A percentile compares a stretch with the other conserved stretches of the same genome.
Evolutionary conservation across 2,329 filamentous ascomycete species (phyloP).

Genomic region (Eurotiales sp.): DNA sequence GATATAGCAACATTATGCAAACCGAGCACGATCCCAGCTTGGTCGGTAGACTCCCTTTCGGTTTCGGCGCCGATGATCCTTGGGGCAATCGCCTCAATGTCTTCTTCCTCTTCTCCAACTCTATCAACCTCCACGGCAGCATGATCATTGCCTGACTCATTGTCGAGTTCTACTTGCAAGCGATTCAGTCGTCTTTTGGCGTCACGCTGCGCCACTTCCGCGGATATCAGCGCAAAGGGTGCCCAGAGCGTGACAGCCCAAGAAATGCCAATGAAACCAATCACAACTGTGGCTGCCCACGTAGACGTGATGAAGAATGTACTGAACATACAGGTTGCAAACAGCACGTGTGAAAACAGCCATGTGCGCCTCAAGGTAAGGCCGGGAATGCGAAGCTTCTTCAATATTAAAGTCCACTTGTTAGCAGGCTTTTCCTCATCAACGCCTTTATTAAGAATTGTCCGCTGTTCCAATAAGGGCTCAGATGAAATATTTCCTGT

Average conservation of each 20-base stretch:
- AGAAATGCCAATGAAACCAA: slow-evolving; percentile 79
- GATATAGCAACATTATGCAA: slow-evolving; percentile 96
- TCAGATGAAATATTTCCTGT: slow-evolving; percentile 30
- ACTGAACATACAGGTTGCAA: slow-evolving; percentile 74
- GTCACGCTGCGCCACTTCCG: slow-evolving; percentile 82
- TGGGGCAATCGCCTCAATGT: slow-evolving; percentile 21
- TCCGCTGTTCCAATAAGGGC: slow-evolving; percentile 23
- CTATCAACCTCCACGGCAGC: background rate
- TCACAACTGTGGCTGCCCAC: slow-evolving; percentile 67
- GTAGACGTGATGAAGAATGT: slow-evolving; percentile 75
- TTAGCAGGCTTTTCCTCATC: slow-evolving; percentile 12
- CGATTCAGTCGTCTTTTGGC: slow-evolving; percentile 56
- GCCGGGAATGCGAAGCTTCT: slow-evolving; percentile 69
- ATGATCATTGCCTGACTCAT: background rate
- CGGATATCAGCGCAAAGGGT: slow-evolving; percentile 90
- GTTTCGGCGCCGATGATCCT: slow-evolving; percentile 31
- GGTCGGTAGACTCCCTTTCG: slow-evolving; percentile 53
- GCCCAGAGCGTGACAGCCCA: slow-evolving; percentile 95
- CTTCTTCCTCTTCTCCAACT: slow-evolving; percentile 22
- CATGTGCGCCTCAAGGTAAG: slow-evolving; percentile 86
- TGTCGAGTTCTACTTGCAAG: slow-evolving; percentile 27
- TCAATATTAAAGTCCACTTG: slow-evolving; percentile 41
- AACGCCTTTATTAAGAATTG: slow-evolving; percentile 12
- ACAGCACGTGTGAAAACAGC: slow-evolving; percentile 81
- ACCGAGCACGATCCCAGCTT: slow-evolving; percentile 85